These are phyloP conservation scores for Pythium pectinolyticum DNA, from an alignment of 352 stramenopile genomes.

Conservation along the genomic window DNA sequence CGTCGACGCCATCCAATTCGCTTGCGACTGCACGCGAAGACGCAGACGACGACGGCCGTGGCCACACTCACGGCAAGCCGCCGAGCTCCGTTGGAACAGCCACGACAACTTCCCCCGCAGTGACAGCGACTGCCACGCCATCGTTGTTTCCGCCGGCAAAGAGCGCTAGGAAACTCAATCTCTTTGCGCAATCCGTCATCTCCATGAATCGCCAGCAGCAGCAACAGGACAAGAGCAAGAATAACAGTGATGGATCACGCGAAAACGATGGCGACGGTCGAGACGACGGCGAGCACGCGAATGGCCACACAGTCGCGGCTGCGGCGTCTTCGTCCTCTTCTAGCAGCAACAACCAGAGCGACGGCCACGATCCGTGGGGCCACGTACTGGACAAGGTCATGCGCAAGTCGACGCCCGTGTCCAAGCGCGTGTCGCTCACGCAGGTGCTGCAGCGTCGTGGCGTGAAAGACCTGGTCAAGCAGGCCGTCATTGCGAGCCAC, in stretches of 20 bases:
- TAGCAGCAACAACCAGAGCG: conserved; percentile 5
- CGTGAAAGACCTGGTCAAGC: conserved; percentile 63
- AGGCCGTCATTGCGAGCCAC: conserved; percentile 38
- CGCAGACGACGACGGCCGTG: not conserved
- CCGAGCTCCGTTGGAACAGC: too few species aligned
- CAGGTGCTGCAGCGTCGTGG: conserved; percentile 54
- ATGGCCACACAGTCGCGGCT: not conserved
- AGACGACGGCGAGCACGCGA: not conserved
- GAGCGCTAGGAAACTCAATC: not conserved
- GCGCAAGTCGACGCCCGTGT: conserved; percentile 11
- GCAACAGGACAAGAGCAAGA: not conserved
- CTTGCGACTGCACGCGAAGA: not conserved
- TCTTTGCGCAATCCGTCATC: conserved; percentile 12
- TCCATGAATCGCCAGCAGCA: conserved; percentile 14
- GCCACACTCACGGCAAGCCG: too few species aligned
- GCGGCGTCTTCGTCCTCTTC: not conserved
- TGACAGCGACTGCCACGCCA: not conserved
- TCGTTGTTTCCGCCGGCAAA: not conserved
- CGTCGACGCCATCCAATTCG: not conserved
- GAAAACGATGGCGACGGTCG: not conserved
- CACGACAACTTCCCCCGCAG: not conserved
- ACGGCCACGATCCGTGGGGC: conserved; percentile 14
- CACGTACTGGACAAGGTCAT: conserved; percentile 17
- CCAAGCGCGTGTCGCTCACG: conserved; percentile 38
- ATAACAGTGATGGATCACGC: not conserved